Conservation (phyloP, 148 eudicot species). For the Rhododendron molle region DNA sequence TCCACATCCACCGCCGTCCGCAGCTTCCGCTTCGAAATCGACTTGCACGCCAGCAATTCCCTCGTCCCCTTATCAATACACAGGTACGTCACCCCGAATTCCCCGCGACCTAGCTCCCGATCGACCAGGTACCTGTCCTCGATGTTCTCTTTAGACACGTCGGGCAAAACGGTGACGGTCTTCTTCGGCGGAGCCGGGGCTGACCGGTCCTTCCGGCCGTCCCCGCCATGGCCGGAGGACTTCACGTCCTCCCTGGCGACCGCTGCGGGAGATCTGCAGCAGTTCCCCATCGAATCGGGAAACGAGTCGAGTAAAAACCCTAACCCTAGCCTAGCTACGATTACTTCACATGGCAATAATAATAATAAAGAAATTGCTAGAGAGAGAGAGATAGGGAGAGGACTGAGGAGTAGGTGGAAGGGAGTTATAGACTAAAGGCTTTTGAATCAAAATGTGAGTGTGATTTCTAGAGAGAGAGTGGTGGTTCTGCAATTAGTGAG, state of each 20-base stretch:
- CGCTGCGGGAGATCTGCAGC: conserved; percentile 97
- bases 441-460: conserved; percentile 4
- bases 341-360: background rate
- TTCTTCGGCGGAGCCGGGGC: conserved; percentile 19
- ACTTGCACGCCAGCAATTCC: conserved; percentile 79
- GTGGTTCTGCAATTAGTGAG: conserved; percentile 5
- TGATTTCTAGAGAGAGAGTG: conserved; percentile 5
- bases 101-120: conserved; percentile 77
- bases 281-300: conserved; percentile 68
- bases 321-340: conserved; percentile 23
- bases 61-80: conserved; percentile 53
- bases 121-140: conserved; percentile 81
- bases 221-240: conserved; percentile 35
- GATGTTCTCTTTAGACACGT: conserved; percentile 44
- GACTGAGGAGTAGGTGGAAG: conserved; percentile 8
- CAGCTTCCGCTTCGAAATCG: conserved; percentile 87
- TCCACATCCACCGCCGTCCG: conserved; percentile 84
- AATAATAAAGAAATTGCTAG: conserved; percentile 18
- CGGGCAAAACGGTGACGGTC: conserved; percentile 48
- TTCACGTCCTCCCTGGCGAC: conserved; percentile 86
- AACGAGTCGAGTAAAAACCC: conserved; percentile 19
- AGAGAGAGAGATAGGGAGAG: background rate
- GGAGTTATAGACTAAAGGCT: background rate
- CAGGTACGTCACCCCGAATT: conserved; percentile 82
- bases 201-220: conserved; percentile 32